Conservation (phyloP, 2,329 filamentous ascomycete species). For the Microascus cirrosus region DNA sequence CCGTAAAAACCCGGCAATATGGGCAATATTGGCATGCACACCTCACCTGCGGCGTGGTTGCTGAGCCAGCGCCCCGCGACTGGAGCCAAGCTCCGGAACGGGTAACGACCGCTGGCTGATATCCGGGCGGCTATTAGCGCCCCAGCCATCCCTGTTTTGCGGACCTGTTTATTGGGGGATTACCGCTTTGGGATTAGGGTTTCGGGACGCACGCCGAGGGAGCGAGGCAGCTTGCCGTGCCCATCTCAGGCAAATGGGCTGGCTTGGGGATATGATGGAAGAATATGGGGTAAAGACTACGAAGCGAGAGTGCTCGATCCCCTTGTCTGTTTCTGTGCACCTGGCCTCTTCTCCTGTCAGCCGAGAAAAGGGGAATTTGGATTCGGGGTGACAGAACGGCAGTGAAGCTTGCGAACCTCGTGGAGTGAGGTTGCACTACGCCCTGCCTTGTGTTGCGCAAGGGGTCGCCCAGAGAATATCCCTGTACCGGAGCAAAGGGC, state of each 20-base stretch:
- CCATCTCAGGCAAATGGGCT: neutral
- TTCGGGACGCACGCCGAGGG: neutral
- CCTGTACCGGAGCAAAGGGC: neutral
- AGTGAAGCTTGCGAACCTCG: neutral
- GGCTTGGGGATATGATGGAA: neutral
- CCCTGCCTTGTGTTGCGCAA: neutral
- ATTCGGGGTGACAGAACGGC: neutral
- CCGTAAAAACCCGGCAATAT: neutral
- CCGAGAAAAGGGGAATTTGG: neutral
- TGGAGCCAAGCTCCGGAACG: neutral
- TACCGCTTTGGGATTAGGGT: conserved; percentile 1
- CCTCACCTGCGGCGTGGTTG: neutral
- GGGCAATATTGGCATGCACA: neutral
- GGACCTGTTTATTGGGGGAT: conserved; percentile 1
- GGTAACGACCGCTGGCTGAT: neutral
- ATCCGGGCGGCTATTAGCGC: conserved; percentile 3
- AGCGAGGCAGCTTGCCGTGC: neutral
- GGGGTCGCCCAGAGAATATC: neutral
- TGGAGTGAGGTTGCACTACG: neutral
- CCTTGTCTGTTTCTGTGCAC: neutral
- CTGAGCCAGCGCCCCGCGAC: neutral
- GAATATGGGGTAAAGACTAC: neutral
- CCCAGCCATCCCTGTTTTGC: conserved; percentile 4
- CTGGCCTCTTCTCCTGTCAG: neutral
- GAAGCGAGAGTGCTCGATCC: no score